phyloP scores from a whole-genome alignment of 768 basidiomycete species.

The Phylloporus scabripes region DNA sequence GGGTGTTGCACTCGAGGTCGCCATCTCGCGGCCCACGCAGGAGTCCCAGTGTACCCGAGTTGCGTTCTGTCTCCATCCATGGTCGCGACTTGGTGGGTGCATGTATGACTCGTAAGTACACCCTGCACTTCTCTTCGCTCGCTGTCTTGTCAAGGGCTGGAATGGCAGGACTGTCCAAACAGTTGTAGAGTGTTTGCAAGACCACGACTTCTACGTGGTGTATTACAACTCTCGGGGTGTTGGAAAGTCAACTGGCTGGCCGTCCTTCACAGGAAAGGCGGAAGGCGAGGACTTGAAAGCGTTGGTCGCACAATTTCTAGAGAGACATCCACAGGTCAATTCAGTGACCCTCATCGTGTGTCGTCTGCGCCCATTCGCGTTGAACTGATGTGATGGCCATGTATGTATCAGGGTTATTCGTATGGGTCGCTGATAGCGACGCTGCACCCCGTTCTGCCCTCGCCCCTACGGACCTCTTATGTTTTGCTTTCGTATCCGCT shows the following conservation, averaged over 20 bases:
- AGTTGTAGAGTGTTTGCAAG: constrained; percentile 39
- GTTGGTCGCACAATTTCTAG: constrained; percentile 51
- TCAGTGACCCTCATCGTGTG: constrained; percentile 59
- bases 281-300: constrained; percentile 69
- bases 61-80: constrained; percentile 75
- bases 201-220: constrained; percentile 51
- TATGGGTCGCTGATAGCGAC: constrained; percentile 73
- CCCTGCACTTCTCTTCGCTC: not conserved
- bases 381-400: constrained; percentile 1
- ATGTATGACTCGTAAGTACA: constrained; percentile 69
- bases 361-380: constrained; percentile 11
- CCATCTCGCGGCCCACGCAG: constrained; percentile 27
- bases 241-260: constrained; percentile 65
- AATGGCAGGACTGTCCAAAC: constrained; percentile 36
- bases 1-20: constrained; percentile 42
- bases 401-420: constrained; percentile 78
- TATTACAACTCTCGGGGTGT: constrained; percentile 77
- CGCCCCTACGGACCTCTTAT: constrained; percentile 53
- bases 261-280: constrained; percentile 64
- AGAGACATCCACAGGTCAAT: constrained; percentile 36
- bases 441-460: constrained; percentile 49
- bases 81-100: constrained; percentile 78
- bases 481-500: constrained; percentile 75
- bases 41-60: constrained; percentile 35
- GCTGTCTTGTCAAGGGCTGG: not conserved